Conservation (phyloP, 108 stramenopile species). For the Hondaea fermentalgiana region DNA sequence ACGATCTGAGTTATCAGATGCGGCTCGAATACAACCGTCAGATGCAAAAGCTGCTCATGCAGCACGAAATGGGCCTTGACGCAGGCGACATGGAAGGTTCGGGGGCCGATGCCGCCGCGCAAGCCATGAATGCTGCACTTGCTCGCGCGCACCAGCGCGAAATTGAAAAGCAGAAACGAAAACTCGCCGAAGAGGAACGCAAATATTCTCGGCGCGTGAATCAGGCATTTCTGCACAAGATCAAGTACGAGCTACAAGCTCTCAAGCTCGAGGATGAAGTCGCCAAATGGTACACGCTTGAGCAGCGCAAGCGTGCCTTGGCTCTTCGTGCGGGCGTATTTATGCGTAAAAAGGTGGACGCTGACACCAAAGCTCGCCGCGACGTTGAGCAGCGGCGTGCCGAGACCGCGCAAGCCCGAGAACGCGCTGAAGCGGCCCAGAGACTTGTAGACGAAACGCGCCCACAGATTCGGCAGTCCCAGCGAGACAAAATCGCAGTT, state of each 20-base stretch:
- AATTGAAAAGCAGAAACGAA: not conserved
- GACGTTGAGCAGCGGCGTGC: not conserved
- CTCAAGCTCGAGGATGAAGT: not conserved
- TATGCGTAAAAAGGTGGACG: not conserved
- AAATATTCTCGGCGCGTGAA: not conserved
- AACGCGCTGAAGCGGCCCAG: not conserved
- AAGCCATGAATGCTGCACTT: not conserved
- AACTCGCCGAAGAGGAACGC: not conserved
- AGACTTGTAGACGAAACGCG: not conserved
- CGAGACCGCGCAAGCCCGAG: not conserved
- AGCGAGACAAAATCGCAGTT: not conserved
- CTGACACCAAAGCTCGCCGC: not conserved
- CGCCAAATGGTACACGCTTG: not conserved
- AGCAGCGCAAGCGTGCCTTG: not conserved
- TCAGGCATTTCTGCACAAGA: not conserved
- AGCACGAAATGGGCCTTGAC: not conserved
- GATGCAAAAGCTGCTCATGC: constrained; percentile 1
- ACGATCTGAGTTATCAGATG: not conserved
- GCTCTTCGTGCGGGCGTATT: not conserved
- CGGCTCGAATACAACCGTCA: not conserved
- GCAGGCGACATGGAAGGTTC: not conserved
- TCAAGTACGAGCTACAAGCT: not conserved
- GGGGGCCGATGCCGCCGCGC: not conserved
- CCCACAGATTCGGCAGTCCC: not conserved
- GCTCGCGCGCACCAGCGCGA: not conserved